phyloP scores from a whole-genome alignment of 163 green algal genomes.

The Coccomyxa subellipsoidea region DNA sequence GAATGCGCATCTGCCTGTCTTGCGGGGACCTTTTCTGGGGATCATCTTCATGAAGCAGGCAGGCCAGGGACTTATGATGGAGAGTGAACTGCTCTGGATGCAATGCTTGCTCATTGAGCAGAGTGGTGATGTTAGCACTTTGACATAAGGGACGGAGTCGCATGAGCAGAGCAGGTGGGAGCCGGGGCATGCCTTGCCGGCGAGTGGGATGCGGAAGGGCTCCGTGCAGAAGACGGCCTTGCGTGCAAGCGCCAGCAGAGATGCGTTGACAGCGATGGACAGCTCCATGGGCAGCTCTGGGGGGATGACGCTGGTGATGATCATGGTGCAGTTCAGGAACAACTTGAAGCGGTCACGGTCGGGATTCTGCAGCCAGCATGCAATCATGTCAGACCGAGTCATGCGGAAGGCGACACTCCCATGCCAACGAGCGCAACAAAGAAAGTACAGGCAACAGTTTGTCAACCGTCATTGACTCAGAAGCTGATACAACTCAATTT shows the following conservation, averaged over 20 bases:
- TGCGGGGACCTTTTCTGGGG: too few species aligned
- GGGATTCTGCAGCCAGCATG: constrained; percentile 63
- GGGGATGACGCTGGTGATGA: constrained; percentile 98
- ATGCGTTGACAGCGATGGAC: constrained; percentile 96
- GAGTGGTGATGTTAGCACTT: neutral
- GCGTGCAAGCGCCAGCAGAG: constrained; percentile 82
- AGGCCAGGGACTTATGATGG: too few species aligned
- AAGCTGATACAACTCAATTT: too few species aligned
- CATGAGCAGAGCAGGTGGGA: neutral
- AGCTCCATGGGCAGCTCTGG: constrained; percentile 99
- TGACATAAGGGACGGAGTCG: neutral
- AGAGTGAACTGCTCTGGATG: too few species aligned
- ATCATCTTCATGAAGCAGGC: too few species aligned
- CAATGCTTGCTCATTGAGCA: too few species aligned
- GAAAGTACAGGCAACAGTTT: too few species aligned
- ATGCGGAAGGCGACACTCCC: too few species aligned
- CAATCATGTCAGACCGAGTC: too few species aligned
- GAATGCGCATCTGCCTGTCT: too few species aligned
- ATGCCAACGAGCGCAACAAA: too few species aligned
- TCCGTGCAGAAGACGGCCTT: constrained; percentile 96
- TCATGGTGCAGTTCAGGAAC: constrained; percentile 97
- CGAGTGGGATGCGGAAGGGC: constrained; percentile 96
- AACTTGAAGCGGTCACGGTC: constrained; percentile 95
- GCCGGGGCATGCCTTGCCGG: constrained; percentile 71
- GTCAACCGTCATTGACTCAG: too few species aligned